Conservation (phyloP, 768 basidiomycete genomes). For the Mycena leptocephala region DNA sequence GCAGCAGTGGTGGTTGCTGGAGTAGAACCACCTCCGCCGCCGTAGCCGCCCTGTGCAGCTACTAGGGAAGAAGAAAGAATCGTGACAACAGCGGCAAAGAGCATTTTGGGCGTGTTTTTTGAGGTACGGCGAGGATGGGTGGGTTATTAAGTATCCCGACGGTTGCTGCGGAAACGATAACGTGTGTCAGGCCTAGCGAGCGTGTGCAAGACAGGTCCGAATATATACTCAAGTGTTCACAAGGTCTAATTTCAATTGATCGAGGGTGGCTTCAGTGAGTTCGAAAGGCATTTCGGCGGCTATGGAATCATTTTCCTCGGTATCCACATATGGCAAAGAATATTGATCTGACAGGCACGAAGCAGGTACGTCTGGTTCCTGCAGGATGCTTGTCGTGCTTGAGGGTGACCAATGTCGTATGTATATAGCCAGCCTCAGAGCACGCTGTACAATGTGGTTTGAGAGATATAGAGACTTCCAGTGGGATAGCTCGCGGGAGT, state of each 20-base stretch:
- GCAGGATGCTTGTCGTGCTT: neutral
- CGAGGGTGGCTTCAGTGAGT: neutral
- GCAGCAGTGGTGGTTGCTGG: conserved; percentile 40
- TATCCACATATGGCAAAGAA: neutral
- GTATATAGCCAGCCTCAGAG: too few species aligned
- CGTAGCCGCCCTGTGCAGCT: conserved; percentile 51
- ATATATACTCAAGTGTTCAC: neutral
- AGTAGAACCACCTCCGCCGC: conserved; percentile 23
- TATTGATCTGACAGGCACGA: neutral
- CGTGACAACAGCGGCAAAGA: conserved; percentile 46
- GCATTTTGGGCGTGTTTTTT: conserved; percentile 37
- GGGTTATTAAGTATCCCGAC: conserved; percentile 9
- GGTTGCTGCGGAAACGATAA: conserved; percentile 32
- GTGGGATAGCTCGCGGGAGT: conserved; percentile 22
- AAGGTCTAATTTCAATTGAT: conserved; percentile 17
- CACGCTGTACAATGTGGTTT: neutral
- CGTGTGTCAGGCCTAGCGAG: conserved; percentile 11
- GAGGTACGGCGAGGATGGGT: neutral
- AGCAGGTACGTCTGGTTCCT: too few species aligned
- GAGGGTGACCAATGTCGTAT: neutral
- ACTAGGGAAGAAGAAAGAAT: conserved; percentile 44
- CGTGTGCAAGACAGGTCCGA: conserved; percentile 1
- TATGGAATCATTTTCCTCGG: conserved; percentile 1
- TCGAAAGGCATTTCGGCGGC: neutral
- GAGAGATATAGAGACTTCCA: neutral